Conservation (phyloP, 192 early-diverging fungal species). For the Haplosporangium gracile region DNA sequence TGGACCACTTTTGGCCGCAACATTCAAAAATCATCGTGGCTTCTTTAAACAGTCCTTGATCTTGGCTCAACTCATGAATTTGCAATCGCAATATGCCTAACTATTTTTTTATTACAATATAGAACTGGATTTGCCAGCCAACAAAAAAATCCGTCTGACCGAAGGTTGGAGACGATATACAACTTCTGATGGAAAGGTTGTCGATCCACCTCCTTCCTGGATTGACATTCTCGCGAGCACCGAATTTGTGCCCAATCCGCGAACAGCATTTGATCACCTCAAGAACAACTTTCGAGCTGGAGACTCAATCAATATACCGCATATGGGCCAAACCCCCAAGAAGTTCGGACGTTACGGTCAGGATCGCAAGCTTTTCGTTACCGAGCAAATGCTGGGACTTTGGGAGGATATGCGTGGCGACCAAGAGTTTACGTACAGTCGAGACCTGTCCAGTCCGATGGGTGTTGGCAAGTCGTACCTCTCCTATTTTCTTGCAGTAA, state of each 20-base stretch:
- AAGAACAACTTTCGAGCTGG: background rate
- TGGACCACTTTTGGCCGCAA: too few relatives aligned
- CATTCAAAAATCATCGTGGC: too few relatives aligned
- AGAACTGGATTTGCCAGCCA: background rate
- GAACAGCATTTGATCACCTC: background rate
- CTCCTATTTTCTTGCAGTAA: slow-evolving; percentile 24
- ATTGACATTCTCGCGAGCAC: slow-evolving; percentile 8
- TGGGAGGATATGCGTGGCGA: slow-evolving; percentile 25
- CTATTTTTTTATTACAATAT: background rate
- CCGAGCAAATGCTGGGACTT: too few relatives aligned
- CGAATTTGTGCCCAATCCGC: slow-evolving; percentile 1
- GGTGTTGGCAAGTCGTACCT: slow-evolving; percentile 37
- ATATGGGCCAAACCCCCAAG: slow-evolving; percentile 1
- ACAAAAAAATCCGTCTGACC: slow-evolving; percentile 18
- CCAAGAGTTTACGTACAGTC: slow-evolving; percentile 18
- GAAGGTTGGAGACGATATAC: slow-evolving; percentile 12
- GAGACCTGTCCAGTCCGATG: too few relatives aligned
- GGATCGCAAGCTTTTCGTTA: slow-evolving; percentile 9
- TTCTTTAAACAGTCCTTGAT: too few relatives aligned
- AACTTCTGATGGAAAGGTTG: slow-evolving; percentile 12
- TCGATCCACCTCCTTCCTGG: slow-evolving; percentile 9
- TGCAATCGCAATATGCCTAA: background rate
- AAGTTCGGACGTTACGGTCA: background rate
- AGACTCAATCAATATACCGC: background rate
- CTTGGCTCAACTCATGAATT: background rate